phyloP scores from a whole-genome alignment of 768 basidiomycete species.

The Boletus pseudopeckii region DNA sequence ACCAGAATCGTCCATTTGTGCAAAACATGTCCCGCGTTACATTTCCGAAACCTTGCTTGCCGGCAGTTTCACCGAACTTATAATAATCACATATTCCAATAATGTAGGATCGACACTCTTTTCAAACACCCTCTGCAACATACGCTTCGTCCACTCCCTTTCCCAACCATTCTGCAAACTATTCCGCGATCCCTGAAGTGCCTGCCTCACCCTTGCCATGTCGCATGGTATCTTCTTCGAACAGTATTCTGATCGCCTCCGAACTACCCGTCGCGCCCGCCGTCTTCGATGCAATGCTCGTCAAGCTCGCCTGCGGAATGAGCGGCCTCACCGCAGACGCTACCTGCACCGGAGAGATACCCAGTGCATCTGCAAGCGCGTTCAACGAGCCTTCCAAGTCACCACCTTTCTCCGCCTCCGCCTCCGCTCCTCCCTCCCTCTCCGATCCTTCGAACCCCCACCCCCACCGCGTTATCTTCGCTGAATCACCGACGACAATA shows the following conservation, averaged over 20 bases:
- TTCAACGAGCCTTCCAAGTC: constrained; percentile 56
- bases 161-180: neutral
- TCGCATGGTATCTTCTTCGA: constrained; percentile 16
- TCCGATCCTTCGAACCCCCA: constrained; percentile 4
- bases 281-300: constrained; percentile 43
- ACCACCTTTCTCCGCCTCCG: neutral
- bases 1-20: too few relatives aligned
- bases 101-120: neutral
- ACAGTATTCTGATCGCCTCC: constrained; percentile 39
- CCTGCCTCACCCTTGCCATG: too few relatives aligned
- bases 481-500: constrained; percentile 3
- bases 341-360: constrained; percentile 56
- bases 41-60: too few relatives aligned
- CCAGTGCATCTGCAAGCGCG: constrained; percentile 58
- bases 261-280: constrained; percentile 44
- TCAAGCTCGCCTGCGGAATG: constrained; percentile 58
- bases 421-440: neutral
- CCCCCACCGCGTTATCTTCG: constrained; percentile 1
- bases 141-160: neutral
- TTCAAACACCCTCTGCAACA: neutral
- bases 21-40: too few relatives aligned
- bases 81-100: neutral
- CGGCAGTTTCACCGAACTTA: neutral
- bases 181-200: neutral
- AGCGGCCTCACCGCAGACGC: constrained; percentile 60